Evolutionary conservation across 441 rosid species (phyloP), one percentile per base, ranked within the genome.

Genomic region (Syzygium malaccense): DNA sequence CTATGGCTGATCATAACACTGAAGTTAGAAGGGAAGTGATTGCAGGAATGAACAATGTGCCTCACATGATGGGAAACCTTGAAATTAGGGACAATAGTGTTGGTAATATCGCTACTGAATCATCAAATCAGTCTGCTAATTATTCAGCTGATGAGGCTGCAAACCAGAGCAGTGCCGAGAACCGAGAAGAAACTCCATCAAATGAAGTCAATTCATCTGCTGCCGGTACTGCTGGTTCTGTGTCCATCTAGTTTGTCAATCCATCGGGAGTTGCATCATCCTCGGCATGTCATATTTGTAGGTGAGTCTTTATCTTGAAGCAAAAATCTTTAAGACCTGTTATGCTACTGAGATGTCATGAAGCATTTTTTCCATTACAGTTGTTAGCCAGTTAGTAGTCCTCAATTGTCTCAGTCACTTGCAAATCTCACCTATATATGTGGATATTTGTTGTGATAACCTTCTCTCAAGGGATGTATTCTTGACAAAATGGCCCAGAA

Each of bases 201-300:
- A 86, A 86, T 71, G 91, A 88, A 84, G 88, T 88, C 86, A 88
- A 88, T 85, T 85, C 90, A 55, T 88, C 93, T 10, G 89, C 92
- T 89, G 78, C 94, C 19, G 85, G 85, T 92, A 85, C 92, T 58
- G 83, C 95, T 7, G 88, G 92, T 90, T 92, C 95, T n/a, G 88
- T 92, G 86, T 92, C 95, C 68, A 86, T 88, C 75, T 95, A 88
- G 88, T 80, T 78, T 49, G 56, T 71, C 84, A 85, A 86, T 86
- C 53, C 88, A 88, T 86, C 88, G 48, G 91, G 83, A 87, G 88
- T 83, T 75, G 88, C 89, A 90, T 92, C 93, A 56, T 92, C 94
- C 94, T 94, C 91, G 60, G 93, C 93, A 87, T 94, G 90, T 95
- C 95, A 92, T 93, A 89, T 94, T 88, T 94, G 95, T 89, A 94